Evolutionary conservation across 306 rosid genomes (phyloP), one percentile per base, ranked within the genome.

Genomic region (Fagus sylvatica): DNA sequence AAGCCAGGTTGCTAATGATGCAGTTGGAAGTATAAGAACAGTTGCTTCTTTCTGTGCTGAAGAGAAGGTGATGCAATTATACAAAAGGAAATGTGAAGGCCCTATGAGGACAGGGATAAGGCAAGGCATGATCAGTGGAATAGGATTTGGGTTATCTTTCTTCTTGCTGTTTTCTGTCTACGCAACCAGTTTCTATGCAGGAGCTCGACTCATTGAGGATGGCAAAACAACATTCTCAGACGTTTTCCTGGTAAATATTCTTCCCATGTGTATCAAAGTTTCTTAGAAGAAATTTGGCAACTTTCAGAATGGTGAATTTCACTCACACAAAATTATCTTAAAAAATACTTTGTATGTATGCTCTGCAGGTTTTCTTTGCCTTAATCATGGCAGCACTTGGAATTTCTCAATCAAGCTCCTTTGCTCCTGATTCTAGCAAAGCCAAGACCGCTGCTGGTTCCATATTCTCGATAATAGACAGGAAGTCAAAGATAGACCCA

Each of bases 1-100:
- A n/a, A 89, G 90, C 74, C 93, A 89, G 70, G 90, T 86, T 37
- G 93, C 90, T 16, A 89, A 57, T 84, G 93, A 89, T 76, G 89
- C 91, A 46, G 85, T 82, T 67, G 84, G 91, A 53, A 80, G 91
- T 61, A 86, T 84, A 46, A 87, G 94, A 77, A 90, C 94, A 4
- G 81, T 90, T 80, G 79, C 91, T 48, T 88, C 94, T 56, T 90
- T 90, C 74, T 88, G 94, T 69, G 91, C 94, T 17, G 94, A 90
- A 76, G 83, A 86, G 72, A 90, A 86, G 82, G 91, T 86, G 79
- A 82, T 89, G 80, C 81, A 82, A 42, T 19, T 89, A 19, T 89
- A 91, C 80, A 42, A 75, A 73, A 73, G 71, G 71, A 89, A 87
- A 77, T 91, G 96, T 59, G 89, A 85, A 80, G 90, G 87, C 16